Base-by-base conservation (phyloP, 768 basidiomycete species). In the Solioccasus polychromus region DNA sequence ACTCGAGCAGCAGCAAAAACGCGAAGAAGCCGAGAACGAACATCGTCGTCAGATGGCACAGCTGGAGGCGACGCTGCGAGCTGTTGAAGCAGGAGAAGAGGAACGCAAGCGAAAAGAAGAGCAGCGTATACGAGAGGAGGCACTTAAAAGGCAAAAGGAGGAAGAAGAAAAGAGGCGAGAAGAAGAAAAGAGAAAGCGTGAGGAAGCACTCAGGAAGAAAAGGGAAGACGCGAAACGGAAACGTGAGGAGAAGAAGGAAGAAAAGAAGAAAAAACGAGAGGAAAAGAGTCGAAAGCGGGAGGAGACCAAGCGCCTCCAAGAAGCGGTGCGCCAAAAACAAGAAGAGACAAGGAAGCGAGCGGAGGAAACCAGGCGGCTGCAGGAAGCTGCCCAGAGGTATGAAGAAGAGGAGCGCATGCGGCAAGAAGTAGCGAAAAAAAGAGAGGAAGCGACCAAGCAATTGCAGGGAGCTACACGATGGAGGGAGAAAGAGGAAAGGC, bases 41-140 rank as follows among this genome's bases (percentile, higher is more conserved):
- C 73, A 79, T 54, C 61, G 66, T 2, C 55, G 48, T 24, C 54
- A 56, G 23, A 57, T 81, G 47, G 71, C 68, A 14, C 64, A 70
- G n/a, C 36, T 79, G 7, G 69, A 79, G 15, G 68, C 62, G 7
- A 46, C 69, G 51, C 63, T 77, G 23, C n/a, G n/a, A n/a, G n/a
- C n/a, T n/a, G n/a, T n/a, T n/a, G n/a, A n/a, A n/a, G n/a, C n/a
- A n/a, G n/a, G n/a, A n/a, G 29, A 26, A 11, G 32, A 12, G 4
- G 29, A 19, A 1, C 3, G 19, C 10, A 61, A 66, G 10, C 47
- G 50, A 7, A n/a, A 34, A 22, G 39, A 46, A 14, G 34, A 45
- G 17, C 14, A 15, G 30, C 26, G 39, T 4, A 30, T 8, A 8
- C 22, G 55, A 14, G 77, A 79, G 42, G 56, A 79, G 3, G 62